A percentile compares a stretch with the other conserved stretches of the same genome.
These are phyloP conservation scores for Chrysopogon serrulatus DNA, from an alignment of 176 grass and related monocot species.

Conservation along the genomic window DNA sequence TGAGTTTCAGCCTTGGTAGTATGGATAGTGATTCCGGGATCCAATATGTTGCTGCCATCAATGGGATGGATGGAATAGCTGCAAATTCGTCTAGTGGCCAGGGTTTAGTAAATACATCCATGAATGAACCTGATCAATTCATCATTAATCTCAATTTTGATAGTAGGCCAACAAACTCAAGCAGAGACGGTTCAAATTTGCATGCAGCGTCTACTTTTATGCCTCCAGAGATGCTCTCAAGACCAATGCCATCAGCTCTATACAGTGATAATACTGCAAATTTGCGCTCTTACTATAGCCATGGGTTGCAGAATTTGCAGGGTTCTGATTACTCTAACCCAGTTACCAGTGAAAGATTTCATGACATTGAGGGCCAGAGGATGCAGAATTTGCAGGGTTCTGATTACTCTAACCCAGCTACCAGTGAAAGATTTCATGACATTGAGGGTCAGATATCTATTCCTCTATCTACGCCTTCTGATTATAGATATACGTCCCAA, in stretches of 20 bases:
- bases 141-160: constrained; percentile 63
- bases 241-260: constrained; percentile 7
- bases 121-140: constrained; percentile 62
- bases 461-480: constrained; percentile 52
- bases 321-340: constrained; percentile 34
- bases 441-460: constrained; percentile 44
- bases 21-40: constrained; percentile 85
- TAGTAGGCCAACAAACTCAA: constrained; percentile 33
- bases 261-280: constrained; percentile 40
- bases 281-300: constrained; percentile 39
- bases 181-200: constrained; percentile 35
- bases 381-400: constrained; percentile 47
- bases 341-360: constrained; percentile 34
- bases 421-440: constrained; percentile 42
- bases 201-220: constrained; percentile 13
- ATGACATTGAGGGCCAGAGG: constrained; percentile 27
- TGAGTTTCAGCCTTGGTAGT: constrained; percentile 66
- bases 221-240: constrained; percentile 26
- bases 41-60: constrained; percentile 91
- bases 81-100: constrained; percentile 50
- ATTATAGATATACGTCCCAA: constrained; percentile 57
- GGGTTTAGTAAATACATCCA: constrained; percentile 49
- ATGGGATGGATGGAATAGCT: constrained; percentile 63
- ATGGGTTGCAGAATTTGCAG: constrained; percentile 44
- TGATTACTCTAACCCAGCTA: constrained; percentile 25